Percentiles rank a stretch among this genome's conserved stretches.
Evolutionary conservation across 257 asterid genomes (phyloP).

Genomic region (Nicotiana paniculata): DNA sequence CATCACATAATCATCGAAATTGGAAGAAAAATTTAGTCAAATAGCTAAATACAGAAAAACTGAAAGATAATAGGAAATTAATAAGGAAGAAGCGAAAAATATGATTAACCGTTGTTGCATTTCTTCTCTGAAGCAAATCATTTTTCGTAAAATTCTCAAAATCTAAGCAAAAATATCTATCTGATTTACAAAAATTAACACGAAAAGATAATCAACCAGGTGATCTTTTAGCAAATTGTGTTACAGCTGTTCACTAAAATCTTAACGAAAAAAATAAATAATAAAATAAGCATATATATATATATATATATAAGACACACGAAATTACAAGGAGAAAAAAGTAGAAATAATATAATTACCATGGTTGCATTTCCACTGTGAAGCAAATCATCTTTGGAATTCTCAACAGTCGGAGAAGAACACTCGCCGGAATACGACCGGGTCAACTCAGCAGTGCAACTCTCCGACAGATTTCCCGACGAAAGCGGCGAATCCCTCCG

Average conservation of each 20-base stretch:
- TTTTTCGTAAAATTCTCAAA: conserved; percentile 24
- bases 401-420: conserved; percentile 36
- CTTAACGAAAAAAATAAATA: too few species aligned
- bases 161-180: too few species aligned
- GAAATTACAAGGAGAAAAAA: too few species aligned
- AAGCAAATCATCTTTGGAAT: conserved; percentile 22
- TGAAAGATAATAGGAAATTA: not conserved
- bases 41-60: not conserved
- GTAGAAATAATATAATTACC: conserved; percentile 17
- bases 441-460: conserved; percentile 26
- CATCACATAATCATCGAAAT: not conserved
- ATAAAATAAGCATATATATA: too few species aligned
- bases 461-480: conserved; percentile 13
- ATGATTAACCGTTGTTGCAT: conserved; percentile 24
- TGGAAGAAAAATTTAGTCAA: not conserved
- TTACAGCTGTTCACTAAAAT: too few species aligned
- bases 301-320: too few species aligned
- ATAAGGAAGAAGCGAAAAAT: not conserved
- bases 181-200: too few species aligned
- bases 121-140: conserved; percentile 11
- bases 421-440: conserved; percentile 34
- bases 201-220: too few species aligned
- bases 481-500: conserved; percentile 1
- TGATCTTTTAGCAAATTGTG: too few species aligned
- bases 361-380: conserved; percentile 12